These are phyloP conservation scores for Neonectria ditissima DNA, from an alignment of 2,329 filamentous ascomycete species.

Conservation along the genomic window DNA sequence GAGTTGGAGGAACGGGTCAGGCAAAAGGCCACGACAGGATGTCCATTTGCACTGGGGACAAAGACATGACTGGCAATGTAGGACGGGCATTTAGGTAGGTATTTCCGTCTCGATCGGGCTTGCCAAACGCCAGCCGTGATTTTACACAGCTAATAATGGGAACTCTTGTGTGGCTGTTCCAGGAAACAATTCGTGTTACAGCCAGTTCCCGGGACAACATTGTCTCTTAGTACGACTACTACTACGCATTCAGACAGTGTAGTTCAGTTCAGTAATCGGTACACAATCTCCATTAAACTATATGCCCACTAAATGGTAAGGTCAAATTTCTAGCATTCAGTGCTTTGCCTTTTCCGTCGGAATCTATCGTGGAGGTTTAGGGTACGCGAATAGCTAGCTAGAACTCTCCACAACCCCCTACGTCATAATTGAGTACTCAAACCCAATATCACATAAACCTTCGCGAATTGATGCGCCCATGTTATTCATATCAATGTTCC, in stretches of 20 bases:
- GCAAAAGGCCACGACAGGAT: conserved; percentile 51
- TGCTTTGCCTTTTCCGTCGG: not conserved
- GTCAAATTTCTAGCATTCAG: not conserved
- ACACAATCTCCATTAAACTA: not conserved
- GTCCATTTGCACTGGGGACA: conserved; percentile 54
- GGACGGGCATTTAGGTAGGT: no score
- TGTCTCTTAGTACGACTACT: not conserved
- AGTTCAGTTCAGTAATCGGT: not conserved
- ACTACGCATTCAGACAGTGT: not conserved
- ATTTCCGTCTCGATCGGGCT: not conserved
- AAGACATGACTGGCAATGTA: conserved; percentile 9
- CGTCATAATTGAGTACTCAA: not conserved
- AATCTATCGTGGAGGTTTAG: not conserved
- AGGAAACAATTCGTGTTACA: not conserved
- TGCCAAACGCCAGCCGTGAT: not conserved
- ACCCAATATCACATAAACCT: conserved; percentile 1
- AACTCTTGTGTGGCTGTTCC: not conserved
- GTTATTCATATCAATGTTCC: not conserved
- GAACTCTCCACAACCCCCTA: not conserved
- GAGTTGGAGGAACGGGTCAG: conserved; percentile 47
- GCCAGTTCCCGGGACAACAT: not conserved
- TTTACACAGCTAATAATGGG: not conserved
- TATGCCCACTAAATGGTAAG: not conserved
- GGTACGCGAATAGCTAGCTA: not conserved
- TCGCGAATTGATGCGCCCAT: not conserved